Percentiles rank a stretch among this genome's conserved stretches.
Conservation (phyloP, 2,329 filamentous ascomycete species). For the Trichoderma brevicompactum region DNA sequence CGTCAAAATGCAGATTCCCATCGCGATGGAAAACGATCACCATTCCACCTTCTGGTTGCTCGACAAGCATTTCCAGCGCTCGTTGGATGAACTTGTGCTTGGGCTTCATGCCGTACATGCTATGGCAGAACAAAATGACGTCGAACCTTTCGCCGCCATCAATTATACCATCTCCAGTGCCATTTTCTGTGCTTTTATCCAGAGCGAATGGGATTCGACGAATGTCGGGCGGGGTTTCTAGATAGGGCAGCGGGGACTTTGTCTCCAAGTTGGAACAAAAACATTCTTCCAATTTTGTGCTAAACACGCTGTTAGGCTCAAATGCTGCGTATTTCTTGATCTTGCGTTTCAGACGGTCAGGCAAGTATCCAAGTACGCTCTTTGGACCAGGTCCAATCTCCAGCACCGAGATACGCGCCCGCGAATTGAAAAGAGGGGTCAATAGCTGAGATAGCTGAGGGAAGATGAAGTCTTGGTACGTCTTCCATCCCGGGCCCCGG, state of each 20-base stretch:
- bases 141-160: constrained; percentile 51
- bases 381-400: constrained; percentile 64
- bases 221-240: constrained; percentile 48
- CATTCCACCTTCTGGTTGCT: constrained; percentile 45
- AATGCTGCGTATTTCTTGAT: constrained; percentile 58
- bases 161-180: constrained; percentile 29
- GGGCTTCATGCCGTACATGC: constrained; percentile 63
- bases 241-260: constrained; percentile 46
- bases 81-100: constrained; percentile 51
- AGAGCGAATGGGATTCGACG: constrained; percentile 45
- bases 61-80: constrained; percentile 53
- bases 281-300: constrained; percentile 48
- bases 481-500: constrained; percentile 41
- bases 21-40: constrained; percentile 62
- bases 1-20: constrained; percentile 48
- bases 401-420: constrained; percentile 53
- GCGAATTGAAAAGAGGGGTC: constrained; percentile 46
- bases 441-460: constrained; percentile 53
- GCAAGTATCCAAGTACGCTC: constrained; percentile 57
- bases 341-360: constrained; percentile 46
- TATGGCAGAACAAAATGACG: constrained; percentile 65
- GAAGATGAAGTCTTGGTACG: constrained; percentile 57
- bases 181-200: constrained; percentile 30
- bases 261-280: constrained; percentile 40
- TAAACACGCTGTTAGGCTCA: constrained; percentile 57